A percentile compares a stretch with the other conserved stretches of the same genome.
Evolutionary conservation across 106 monocot species (phyloP).

Genomic region (Ottelia alismoides): DNA sequence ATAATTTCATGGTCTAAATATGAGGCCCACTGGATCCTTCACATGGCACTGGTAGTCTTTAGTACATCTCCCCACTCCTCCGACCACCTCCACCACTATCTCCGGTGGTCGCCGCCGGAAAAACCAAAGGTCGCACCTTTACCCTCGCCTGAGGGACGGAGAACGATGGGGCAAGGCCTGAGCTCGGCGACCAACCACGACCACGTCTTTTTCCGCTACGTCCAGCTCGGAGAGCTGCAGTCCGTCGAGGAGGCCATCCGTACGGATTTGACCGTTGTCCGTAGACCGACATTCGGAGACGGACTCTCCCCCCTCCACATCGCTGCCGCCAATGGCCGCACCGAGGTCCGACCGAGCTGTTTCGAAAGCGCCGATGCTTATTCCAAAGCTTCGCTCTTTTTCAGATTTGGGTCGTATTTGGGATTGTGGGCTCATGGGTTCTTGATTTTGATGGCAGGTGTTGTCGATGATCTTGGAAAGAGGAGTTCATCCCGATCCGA

Average conservation of each 20-base stretch:
- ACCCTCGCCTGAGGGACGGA: not conserved
- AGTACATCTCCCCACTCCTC: too few relatives aligned
- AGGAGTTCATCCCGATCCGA: slow-evolving; percentile 11
- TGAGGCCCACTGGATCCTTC: too few relatives aligned
- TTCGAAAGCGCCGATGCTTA: too few relatives aligned
- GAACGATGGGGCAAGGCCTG: slow-evolving; percentile 54
- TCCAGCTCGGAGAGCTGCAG: slow-evolving; percentile 46
- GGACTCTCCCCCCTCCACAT: slow-evolving; percentile 84
- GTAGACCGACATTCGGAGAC: slow-evolving; percentile 38
- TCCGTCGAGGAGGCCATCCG: slow-evolving; percentile 23
- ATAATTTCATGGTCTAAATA: too few relatives aligned
- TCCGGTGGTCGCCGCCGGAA: too few relatives aligned
- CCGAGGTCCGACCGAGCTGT: slow-evolving; percentile 30
- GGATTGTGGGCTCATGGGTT: not conserved
- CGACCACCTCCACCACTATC: too few relatives aligned
- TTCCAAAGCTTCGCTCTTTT: too few relatives aligned
- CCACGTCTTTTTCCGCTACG: slow-evolving; percentile 49
- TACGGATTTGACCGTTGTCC: slow-evolving; percentile 25
- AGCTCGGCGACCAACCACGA: slow-evolving; percentile 41
- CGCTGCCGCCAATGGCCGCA: slow-evolving; percentile 67
- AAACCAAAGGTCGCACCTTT: too few relatives aligned
- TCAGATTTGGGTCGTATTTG: not conserved
- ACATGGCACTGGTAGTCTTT: too few relatives aligned
- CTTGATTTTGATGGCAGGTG: slow-evolving; percentile 3
- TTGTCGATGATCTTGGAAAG: slow-evolving; percentile 17